Percentiles rank a stretch among this genome's conserved stretches.
Conservation (phyloP, 306 rosid species). For the Alnus glutinosa region DNA sequence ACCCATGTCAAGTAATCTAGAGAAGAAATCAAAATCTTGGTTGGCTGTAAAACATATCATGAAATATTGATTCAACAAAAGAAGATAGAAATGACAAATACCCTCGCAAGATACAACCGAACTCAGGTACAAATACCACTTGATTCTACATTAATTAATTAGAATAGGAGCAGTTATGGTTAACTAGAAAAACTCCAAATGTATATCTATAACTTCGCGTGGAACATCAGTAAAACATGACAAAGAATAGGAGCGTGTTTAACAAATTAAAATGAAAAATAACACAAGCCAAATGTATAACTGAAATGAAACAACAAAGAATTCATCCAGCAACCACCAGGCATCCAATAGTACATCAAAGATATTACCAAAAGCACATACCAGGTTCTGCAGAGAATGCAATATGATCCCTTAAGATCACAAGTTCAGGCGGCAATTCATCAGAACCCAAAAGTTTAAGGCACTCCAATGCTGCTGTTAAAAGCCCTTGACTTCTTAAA, state of each 20-base stretch:
- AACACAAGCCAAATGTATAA: neutral
- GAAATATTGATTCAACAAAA: neutral
- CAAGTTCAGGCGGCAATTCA: conserved; percentile 85
- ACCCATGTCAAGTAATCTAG: no score
- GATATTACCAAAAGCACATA: conserved; percentile 26
- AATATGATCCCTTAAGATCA: conserved; percentile 80
- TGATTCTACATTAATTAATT: neutral
- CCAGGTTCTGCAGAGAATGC: conserved; percentile 76
- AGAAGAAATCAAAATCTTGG: no score
- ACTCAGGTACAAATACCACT: neutral
- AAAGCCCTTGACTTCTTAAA: conserved; percentile 90
- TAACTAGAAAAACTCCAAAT: neutral
- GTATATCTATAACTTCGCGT: no score
- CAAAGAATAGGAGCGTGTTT: no score
- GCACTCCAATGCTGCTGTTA: conserved; percentile 90
- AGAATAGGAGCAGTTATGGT: neutral
- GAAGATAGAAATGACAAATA: neutral
- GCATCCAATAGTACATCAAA: conserved; percentile 11
- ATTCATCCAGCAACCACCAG: conserved; percentile 1
- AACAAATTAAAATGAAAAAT: neutral
- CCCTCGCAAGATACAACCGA: neutral
- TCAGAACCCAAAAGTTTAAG: conserved; percentile 87
- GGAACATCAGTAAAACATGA: no score
- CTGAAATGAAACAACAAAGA: neutral
- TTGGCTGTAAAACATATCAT: no score